These are phyloP conservation scores for Ambrosia hybrid DNA, from an alignment of 140 eudicot species.

Conservation along the genomic window DNA sequence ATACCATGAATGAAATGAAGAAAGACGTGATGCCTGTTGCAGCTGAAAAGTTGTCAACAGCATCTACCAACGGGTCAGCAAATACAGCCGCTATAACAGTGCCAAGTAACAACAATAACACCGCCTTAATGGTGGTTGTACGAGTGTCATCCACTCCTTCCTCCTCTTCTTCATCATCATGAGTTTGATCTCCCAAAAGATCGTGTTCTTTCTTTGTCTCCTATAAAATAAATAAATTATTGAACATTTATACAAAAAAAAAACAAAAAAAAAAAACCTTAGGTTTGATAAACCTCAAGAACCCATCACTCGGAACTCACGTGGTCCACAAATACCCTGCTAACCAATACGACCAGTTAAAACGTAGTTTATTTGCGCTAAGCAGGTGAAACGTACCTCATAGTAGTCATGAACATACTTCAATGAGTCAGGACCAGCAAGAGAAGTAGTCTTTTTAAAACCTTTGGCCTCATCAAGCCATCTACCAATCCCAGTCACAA, in stretches of 20 bases:
- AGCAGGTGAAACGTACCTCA: conserved; percentile 41
- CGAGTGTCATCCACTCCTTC: conserved; percentile 59
- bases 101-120: conserved; percentile 58
- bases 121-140: conserved; percentile 62
- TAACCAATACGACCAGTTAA: neutral
- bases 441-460: conserved; percentile 28
- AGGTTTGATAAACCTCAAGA: neutral
- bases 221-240: conserved; percentile 30
- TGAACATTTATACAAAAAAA: neutral
- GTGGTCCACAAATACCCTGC: neutral
- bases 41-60: conserved; percentile 66
- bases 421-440: conserved; percentile 49
- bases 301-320: neutral
- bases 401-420: conserved; percentile 58
- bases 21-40: conserved; percentile 80
- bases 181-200: conserved; percentile 64
- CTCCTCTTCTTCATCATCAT: conserved; percentile 48
- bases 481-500: conserved; percentile 50
- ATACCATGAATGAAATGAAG: conserved; percentile 80
- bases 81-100: conserved; percentile 77
- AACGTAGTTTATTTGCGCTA: neutral
- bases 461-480: conserved; percentile 74
- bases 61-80: conserved; percentile 94
- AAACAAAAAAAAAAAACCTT: neutral
- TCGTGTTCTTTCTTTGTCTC: conserved; percentile 69